A percentile compares a stretch with the other conserved stretches of the same genome.
Evolutionary conservation across 306 rosid genomes (phyloP).

Genomic region (Amphicarpaea edgeworthii): DNA sequence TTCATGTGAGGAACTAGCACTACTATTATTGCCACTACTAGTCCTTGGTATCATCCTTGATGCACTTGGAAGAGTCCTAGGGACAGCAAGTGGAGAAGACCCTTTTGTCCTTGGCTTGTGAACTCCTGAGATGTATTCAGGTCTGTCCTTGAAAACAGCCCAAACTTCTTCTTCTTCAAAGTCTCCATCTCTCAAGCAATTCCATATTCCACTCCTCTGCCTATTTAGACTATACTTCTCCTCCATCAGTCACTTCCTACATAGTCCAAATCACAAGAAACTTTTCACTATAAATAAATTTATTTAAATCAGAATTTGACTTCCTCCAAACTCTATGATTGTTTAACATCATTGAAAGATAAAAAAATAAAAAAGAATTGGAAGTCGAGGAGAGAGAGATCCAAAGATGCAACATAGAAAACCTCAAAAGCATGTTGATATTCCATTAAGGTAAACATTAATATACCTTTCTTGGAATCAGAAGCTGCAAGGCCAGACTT

Average conservation of each 20-base stretch:
- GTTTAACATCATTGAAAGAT: not conserved
- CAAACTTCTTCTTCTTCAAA: conserved; percentile 89
- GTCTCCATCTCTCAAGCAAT: conserved; percentile 83
- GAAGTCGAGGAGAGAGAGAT: conserved; percentile 6
- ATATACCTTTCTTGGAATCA: conserved; percentile 58
- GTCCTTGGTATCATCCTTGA: conserved; percentile 72
- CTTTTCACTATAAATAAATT: not conserved
- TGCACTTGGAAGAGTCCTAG: conserved; percentile 55
- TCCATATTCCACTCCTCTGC: conserved; percentile 78
- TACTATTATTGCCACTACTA: conserved; percentile 47
- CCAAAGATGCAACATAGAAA: conserved; percentile 25
- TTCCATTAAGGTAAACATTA: conserved; percentile 29
- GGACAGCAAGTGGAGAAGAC: conserved; percentile 46
- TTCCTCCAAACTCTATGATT: conserved; percentile 33
- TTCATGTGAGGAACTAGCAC: conserved; percentile 54
- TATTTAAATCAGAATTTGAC: conserved; percentile 13
- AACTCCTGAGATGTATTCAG: conserved; percentile 37
- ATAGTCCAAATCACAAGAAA: conserved; percentile 37
- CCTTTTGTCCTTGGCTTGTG: conserved; percentile 38
- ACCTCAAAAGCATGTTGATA: conserved; percentile 12
- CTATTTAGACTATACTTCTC: conserved; percentile 55
- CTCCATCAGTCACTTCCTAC: conserved; percentile 66
- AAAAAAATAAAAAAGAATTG: not conserved
- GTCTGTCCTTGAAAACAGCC: conserved; percentile 63
- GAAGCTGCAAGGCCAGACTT: conserved; percentile 48